Conservation (phyloP, 2,329 filamentous ascomycete genomes). For the Sporothrix sp. region DNA sequence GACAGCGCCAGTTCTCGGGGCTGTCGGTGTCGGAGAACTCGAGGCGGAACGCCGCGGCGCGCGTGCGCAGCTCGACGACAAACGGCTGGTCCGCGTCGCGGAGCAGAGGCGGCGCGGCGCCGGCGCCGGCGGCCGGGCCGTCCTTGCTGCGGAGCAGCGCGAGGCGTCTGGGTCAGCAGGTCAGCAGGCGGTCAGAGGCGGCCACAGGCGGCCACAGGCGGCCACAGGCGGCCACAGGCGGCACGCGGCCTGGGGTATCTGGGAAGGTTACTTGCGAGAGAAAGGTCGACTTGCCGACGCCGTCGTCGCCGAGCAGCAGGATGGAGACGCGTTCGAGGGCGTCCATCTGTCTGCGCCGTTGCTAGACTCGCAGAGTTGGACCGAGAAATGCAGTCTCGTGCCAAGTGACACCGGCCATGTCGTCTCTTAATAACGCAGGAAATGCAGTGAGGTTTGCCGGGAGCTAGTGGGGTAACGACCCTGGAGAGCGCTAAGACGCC, state of each 20-base stretch:
- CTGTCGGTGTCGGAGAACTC: constrained; percentile 52
- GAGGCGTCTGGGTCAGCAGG: constrained; percentile 36
- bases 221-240: no score
- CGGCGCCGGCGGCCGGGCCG: constrained; percentile 22
- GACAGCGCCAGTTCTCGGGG: constrained; percentile 48
- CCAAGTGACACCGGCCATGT: no score
- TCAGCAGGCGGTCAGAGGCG: constrained; percentile 10
- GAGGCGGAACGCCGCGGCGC: constrained; percentile 39
- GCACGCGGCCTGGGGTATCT: no score
- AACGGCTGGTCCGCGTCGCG: constrained; percentile 52
- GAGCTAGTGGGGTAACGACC: no score
- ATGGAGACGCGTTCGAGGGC: constrained; percentile 28
- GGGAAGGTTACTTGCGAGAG: constrained; percentile 42
- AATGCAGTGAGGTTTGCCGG: no score
- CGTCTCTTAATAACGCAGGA: no score
- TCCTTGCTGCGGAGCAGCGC: constrained; percentile 30
- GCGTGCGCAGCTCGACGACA: constrained; percentile 43
- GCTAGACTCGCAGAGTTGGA: no score
- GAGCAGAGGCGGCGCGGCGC: constrained; percentile 40
- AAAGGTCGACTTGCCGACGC: constrained; percentile 52
- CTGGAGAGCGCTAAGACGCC: no score
- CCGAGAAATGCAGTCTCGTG: no score
- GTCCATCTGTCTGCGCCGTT: neutral
- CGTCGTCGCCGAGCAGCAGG: constrained; percentile 48
- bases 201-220: no score